Percentiles rank a stretch among this genome's conserved stretches.
phyloP scores from a whole-genome alignment of 2,329 filamentous ascomycete genomes.

The Dothistroma pini region DNA sequence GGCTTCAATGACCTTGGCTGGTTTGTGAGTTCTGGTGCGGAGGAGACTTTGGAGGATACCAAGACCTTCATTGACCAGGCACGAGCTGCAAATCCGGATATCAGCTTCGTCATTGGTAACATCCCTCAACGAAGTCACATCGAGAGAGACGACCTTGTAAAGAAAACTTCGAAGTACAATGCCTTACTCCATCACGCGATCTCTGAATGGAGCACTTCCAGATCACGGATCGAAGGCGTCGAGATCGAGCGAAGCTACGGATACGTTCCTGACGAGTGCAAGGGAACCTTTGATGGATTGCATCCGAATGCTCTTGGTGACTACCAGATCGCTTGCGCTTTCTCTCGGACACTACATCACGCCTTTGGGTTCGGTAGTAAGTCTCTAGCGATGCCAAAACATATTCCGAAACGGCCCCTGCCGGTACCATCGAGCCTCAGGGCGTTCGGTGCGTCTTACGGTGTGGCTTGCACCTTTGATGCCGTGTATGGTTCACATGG shows the following conservation, averaged over 20 bases:
- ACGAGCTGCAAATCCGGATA: slow-evolving; percentile 27
- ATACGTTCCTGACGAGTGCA: slow-evolving; percentile 32
- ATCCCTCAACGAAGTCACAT: slow-evolving; percentile 22
- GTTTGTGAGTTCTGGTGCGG: slow-evolving; percentile 19
- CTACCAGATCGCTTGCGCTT: slow-evolving; percentile 43
- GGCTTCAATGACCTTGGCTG: slow-evolving; percentile 29
- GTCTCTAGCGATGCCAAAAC: slow-evolving; percentile 7
- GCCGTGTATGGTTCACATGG: slow-evolving; percentile 18
- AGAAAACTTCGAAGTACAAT: slow-evolving; percentile 23
- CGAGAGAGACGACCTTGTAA: slow-evolving; percentile 19
- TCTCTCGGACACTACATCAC: slow-evolving; percentile 33
- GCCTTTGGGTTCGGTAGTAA: slow-evolving; percentile 9
- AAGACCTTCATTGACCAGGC: slow-evolving; percentile 32
- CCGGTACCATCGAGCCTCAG: slow-evolving; percentile 11
- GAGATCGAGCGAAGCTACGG: slow-evolving; percentile 28
- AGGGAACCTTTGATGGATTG: slow-evolving; percentile 40
- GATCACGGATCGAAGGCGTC: slow-evolving; percentile 36
- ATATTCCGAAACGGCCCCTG: slow-evolving; percentile 14
- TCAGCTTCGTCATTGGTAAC: slow-evolving; percentile 23
- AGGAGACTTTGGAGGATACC: slow-evolving; percentile 27
- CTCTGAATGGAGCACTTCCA: slow-evolving; percentile 25
- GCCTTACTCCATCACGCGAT: slow-evolving; percentile 20
- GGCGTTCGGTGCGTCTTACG: slow-evolving; percentile 11
- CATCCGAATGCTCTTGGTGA: slow-evolving; percentile 44
- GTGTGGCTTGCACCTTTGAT: slow-evolving; percentile 16